Percentiles rank a stretch among this genome's conserved stretches.
These are phyloP conservation scores for Cryphonectria naterciae DNA, from an alignment of 2,329 filamentous ascomycete genomes.

Conservation along the genomic window DNA sequence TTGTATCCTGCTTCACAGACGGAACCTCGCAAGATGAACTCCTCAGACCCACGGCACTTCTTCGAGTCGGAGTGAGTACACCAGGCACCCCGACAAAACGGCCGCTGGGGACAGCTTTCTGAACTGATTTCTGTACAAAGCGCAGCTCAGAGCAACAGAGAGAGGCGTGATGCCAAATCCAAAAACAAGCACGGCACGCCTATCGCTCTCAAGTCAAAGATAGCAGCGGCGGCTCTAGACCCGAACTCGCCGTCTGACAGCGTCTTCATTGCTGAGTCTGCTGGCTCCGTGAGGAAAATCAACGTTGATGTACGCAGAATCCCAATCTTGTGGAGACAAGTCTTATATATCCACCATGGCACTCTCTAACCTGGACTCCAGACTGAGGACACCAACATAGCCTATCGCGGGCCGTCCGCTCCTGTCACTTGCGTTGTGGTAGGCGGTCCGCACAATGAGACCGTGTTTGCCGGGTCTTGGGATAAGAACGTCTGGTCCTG, in stretches of 20 bases:
- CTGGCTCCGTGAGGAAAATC: conserved; percentile 76
- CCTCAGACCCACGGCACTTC: conserved; percentile 78
- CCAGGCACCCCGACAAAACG: conserved; percentile 26
- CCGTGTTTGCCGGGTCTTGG: conserved; percentile 88
- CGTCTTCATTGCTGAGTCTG: conserved; percentile 84
- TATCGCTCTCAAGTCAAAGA: conserved; percentile 80
- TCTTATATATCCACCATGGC: neutral
- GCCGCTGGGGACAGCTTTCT: conserved; percentile 41
- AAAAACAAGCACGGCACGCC: conserved; percentile 82
- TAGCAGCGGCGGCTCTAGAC: conserved; percentile 74
- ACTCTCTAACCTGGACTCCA: conserved; percentile 31
- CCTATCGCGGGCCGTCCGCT: conserved; percentile 75
- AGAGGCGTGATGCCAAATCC: conserved; percentile 70
- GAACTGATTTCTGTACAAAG: conserved; percentile 39
- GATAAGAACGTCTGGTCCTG: conserved; percentile 92
- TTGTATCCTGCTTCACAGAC: neutral
- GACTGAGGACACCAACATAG: conserved; percentile 47
- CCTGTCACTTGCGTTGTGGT: conserved; percentile 80
- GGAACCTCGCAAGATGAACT: conserved; percentile 61
- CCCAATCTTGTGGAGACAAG: neutral
- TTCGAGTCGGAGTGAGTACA: conserved; percentile 84
- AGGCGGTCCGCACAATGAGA: conserved; percentile 58
- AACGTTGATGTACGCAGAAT: conserved; percentile 67
- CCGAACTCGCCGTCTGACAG: conserved; percentile 60
- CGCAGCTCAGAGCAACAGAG: conserved; percentile 51